Evolutionary conservation across 208 protist species (phyloP).

Genomic region (Leishmania aethiopica): DNA sequence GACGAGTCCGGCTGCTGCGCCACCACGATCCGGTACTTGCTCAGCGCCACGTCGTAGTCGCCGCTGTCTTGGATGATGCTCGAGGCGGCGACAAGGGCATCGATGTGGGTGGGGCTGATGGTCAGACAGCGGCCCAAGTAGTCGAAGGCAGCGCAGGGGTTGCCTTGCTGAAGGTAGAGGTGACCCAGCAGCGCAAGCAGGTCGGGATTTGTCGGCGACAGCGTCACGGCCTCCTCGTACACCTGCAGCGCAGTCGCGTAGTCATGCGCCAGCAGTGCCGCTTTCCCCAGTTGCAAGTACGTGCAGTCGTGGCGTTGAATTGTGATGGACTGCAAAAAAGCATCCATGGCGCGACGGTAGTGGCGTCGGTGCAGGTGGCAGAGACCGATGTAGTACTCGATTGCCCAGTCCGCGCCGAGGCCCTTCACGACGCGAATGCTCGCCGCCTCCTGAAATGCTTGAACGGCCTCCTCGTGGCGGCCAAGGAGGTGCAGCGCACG

Average conservation of each 20-base stretch:
- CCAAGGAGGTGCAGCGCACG: conserved; percentile 93
- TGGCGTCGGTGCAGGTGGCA: conserved; percentile 87
- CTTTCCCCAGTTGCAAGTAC: conserved; percentile 90
- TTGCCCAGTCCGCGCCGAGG: conserved; percentile 87
- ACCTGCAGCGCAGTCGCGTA: conserved; percentile 72
- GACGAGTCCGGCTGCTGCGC: conserved; percentile 86
- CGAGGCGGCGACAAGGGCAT: conserved; percentile 92
- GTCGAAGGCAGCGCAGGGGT: conserved; percentile 89
- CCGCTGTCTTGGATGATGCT: conserved; percentile 96
- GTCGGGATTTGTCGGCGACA: conserved; percentile 92
- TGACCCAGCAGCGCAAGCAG: conserved; percentile 93
- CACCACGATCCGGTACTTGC: conserved; percentile 95
- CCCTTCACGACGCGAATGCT: conserved; percentile 39
- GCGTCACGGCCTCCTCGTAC: conserved; percentile 86
- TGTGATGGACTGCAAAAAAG: conserved; percentile 83
- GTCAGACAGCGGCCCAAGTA: conserved; percentile 92
- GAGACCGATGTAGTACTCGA: conserved; percentile 92
- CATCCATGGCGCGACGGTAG: conserved; percentile 68
- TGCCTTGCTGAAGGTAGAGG: conserved; percentile 85
- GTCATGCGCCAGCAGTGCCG: conserved; percentile 73
- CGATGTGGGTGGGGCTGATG: conserved; percentile 85
- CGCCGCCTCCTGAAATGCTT: conserved; percentile 87
- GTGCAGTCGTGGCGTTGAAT: conserved; percentile 92
- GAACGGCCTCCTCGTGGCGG: conserved; percentile 90
- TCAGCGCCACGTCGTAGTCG: conserved; percentile 96